Conservation (phyloP, 495 filamentous ascomycete species). For the Neurospora sublineolata region DNA sequence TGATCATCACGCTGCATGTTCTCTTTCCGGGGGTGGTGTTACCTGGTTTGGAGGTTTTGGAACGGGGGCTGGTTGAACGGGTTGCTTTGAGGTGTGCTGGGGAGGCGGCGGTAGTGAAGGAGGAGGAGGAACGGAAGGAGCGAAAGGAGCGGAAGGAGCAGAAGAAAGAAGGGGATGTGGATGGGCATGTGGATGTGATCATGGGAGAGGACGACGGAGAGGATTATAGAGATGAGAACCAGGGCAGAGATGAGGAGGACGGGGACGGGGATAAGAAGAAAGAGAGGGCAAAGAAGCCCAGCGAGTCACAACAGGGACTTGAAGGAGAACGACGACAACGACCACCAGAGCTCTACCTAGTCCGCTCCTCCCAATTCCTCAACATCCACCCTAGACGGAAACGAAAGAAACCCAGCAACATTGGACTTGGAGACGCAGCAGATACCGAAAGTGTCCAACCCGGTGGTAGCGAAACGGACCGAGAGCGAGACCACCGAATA, state of each 20-base stretch:
- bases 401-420: slow-evolving; percentile 5
- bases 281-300: no score
- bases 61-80: slow-evolving; percentile 52
- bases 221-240: no score
- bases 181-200: not conserved
- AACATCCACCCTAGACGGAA: slow-evolving; percentile 9
- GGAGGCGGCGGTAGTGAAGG: not conserved
- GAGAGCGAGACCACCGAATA: not conserved
- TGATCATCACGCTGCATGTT: slow-evolving; percentile 51
- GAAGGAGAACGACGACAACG: no score
- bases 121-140: not conserved
- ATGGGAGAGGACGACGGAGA: not conserved
- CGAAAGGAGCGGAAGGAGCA: not conserved
- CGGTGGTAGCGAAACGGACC: not conserved
- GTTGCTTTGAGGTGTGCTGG: slow-evolving; percentile 5
- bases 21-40: slow-evolving; percentile 52
- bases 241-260: no score
- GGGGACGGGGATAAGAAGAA: no score
- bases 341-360: slow-evolving; percentile 22
- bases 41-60: slow-evolving; percentile 71
- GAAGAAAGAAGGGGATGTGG: not conserved
- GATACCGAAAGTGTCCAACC: slow-evolving; percentile 8
- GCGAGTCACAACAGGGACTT: no score
- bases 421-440: slow-evolving; percentile 3
- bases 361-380: slow-evolving; percentile 24